phyloP scores from a whole-genome alignment of 208 protist species.

The Wallacemonas sp. region DNA sequence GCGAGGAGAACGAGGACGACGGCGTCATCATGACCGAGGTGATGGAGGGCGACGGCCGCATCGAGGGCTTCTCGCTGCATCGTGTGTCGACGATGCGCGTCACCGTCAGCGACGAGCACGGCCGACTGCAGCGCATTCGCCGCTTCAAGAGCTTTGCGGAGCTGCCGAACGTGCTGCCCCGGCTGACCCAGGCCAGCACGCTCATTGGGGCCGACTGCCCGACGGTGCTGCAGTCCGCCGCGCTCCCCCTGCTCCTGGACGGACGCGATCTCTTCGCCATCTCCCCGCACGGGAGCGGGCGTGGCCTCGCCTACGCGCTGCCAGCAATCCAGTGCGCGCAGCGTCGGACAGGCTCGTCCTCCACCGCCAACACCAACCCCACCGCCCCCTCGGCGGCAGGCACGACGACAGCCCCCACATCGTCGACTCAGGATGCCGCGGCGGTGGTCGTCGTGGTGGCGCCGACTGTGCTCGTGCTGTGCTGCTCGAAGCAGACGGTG shows the following conservation, averaged over 20 bases:
- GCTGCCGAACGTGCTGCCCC: conserved; percentile 47
- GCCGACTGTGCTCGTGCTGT: conserved; percentile 95
- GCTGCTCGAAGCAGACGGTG: conserved; percentile 96
- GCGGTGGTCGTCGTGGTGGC: conserved; percentile 30
- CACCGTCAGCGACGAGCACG: conserved; percentile 63
- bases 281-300: conserved; percentile 96
- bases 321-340: conserved; percentile 68
- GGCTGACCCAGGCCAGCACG: conserved; percentile 33
- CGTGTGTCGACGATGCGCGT: conserved; percentile 39
- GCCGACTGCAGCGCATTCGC: conserved; percentile 27
- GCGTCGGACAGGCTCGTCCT: neutral
- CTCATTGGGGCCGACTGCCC: conserved; percentile 30
- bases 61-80: conserved; percentile 40
- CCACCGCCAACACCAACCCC: neutral
- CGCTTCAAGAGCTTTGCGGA: conserved; percentile 54
- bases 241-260: conserved; percentile 75
- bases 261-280: conserved; percentile 93
- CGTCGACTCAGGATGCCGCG: too few relatives aligned
- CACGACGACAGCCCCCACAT: too few relatives aligned
- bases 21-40: conserved; percentile 43
- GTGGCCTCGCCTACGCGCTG: conserved; percentile 97
- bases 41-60: conserved; percentile 36
- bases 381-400: neutral
- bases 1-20: conserved; percentile 32
- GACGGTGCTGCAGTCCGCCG: conserved; percentile 83